phyloP scores from a whole-genome alignment of 2,329 filamentous ascomycete genomes.

The Talaromyces amestolkiae region DNA sequence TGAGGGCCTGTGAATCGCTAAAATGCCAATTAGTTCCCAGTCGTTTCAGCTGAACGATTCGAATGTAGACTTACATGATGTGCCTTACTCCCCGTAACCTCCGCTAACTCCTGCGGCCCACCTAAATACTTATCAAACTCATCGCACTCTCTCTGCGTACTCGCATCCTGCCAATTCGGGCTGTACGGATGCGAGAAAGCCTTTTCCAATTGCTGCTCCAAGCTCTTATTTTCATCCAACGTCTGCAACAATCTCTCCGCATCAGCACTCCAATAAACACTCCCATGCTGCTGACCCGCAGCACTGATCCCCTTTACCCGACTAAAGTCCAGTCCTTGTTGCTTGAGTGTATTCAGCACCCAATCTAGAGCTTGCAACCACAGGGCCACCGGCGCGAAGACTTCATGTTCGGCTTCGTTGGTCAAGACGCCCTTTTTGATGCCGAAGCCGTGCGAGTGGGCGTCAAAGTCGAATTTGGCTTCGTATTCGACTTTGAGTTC shows the following conservation, averaged over 20 bases:
- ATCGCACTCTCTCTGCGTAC: slow-evolving; percentile 89
- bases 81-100: slow-evolving; percentile 83
- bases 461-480: slow-evolving; percentile 94
- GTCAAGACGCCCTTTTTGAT: slow-evolving; percentile 84
- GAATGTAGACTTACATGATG: slow-evolving; percentile 69
- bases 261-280: slow-evolving; percentile 81
- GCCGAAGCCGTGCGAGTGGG: slow-evolving; percentile 72
- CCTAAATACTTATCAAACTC: slow-evolving; percentile 75
- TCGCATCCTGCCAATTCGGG: slow-evolving; percentile 97
- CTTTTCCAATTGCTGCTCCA: slow-evolving; percentile 69
- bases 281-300: slow-evolving; percentile 95
- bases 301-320: slow-evolving; percentile 80
- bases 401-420: slow-evolving; percentile 78
- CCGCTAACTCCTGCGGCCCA: slow-evolving; percentile 65
- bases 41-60: neutral
- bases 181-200: slow-evolving; percentile 83
- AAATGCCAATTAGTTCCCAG: neutral
- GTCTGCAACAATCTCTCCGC: slow-evolving; percentile 63
- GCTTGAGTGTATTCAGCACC: slow-evolving; percentile 70
- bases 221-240: slow-evolving; percentile 59
- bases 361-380: slow-evolving; percentile 92
- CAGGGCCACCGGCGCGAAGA: slow-evolving; percentile 88
- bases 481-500: slow-evolving; percentile 76
- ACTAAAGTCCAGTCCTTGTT: slow-evolving; percentile 68
- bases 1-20: slow-evolving; percentile 96